phyloP scores from a whole-genome alignment of 1,284 basidiomycete genomes.

The Moniliophthora roreri region DNA sequence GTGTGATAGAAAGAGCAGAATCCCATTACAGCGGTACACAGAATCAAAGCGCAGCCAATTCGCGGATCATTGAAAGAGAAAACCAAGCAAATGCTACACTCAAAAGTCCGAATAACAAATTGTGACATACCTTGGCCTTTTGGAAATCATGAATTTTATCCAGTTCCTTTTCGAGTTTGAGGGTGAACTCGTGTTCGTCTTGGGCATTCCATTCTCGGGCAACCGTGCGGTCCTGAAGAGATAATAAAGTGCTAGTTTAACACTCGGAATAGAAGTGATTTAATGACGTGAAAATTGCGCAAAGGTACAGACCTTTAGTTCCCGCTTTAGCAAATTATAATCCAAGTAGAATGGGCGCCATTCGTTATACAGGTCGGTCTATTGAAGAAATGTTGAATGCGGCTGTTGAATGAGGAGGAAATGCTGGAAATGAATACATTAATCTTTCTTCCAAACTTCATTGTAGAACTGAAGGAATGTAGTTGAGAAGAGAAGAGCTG shows the following conservation, averaged over 20 bases:
- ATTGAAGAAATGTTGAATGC: constrained; percentile 13
- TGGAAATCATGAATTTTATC: constrained; percentile 98
- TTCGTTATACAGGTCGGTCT: constrained; percentile 87
- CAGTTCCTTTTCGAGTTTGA: constrained; percentile 82
- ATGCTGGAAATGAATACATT: too few species aligned
- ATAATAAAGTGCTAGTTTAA: too few species aligned
- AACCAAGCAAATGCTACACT: constrained; percentile 1
- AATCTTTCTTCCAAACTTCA: constrained; percentile 93
- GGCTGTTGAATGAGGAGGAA: too few species aligned
- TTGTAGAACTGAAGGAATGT: constrained; percentile 18
- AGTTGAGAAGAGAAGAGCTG: background rate
- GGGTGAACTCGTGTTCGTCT: constrained; percentile 83
- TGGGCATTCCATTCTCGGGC: constrained; percentile 66
- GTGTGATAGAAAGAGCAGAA: background rate
- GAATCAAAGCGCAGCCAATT: too few species aligned
- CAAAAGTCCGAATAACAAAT: too few species aligned
- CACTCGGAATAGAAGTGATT: too few species aligned
- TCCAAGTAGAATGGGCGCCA: constrained; percentile 91
- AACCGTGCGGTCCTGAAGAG: too few species aligned
- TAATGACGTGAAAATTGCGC: background rate
- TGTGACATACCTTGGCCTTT: constrained; percentile 71
- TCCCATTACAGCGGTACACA: too few species aligned
- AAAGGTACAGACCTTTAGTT: constrained; percentile 70
- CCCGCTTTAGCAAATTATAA: constrained; percentile 87
- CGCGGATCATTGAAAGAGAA: constrained; percentile 3